Base-by-base conservation (phyloP, 2,329 filamentous ascomycete species). In the Phaeosphaeria sp. region DNA sequence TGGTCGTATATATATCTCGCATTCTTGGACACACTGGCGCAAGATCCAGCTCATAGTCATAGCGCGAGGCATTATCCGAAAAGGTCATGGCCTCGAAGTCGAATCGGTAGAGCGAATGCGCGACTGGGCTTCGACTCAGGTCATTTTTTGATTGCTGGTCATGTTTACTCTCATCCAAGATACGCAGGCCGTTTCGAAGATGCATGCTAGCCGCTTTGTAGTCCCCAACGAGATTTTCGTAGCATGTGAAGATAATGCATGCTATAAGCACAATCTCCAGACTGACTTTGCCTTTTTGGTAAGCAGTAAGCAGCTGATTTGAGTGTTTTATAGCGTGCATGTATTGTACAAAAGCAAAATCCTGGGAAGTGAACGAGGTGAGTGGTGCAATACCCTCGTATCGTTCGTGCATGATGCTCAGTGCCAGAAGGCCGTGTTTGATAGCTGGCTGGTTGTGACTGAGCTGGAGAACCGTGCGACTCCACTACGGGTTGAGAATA, bases 61-160 rank as follows among this genome's bases (percentile, higher is more conserved):
- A 73, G 9, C 63, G 64, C 6, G 68, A 69, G 18, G 66, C 46
- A 30, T 66, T 63, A 46, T 73, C 71, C 13, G 71, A 72, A 53
- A 72, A 73, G 1, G 68, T 72, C 69, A 73, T 73, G 22, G 71
- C 68, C 52, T 73, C 69, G 6, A 73, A 51, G 50, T 72, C 68
- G 56, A 73, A 70, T 11, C 69, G 67, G 49, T 66, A 68, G 0
- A 73, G 63, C 2, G 72, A 63, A 42, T 67, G 59, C 2, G 61
- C 64, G 23, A 72, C 66, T 3, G 65, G 56, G 36, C 69, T 64
- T 33, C 63, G 59, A 15, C 53, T 46, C 20, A 58, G 48, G 3
- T 51, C 56, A 2, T 33, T 39, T 9, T 54, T 18, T 27, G 36
- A 33, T 5, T 43, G 47, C 10, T 55, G 18, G 6, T 54, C 43